Base-by-base conservation (phyloP, 441 rosid species). In the Biscutella auriculata region DNA sequence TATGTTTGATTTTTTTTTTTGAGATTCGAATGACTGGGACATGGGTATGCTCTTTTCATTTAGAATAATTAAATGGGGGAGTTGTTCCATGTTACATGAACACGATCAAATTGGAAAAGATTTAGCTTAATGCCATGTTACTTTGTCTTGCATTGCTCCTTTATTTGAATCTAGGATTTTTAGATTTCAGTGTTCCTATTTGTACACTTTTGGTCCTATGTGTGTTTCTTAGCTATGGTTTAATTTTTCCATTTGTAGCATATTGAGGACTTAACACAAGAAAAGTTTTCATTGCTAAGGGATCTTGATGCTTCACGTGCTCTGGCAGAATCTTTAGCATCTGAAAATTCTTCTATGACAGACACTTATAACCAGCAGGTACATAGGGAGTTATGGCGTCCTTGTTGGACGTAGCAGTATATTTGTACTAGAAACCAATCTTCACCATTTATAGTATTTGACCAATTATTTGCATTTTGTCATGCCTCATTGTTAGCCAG, bases 341-440 rank as follows among this genome's bases (percentile, higher is more conserved):
- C 89, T 53, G 97, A 89, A 73, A 89, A 89, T 76, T 82, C 95
- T 42, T 87, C 94, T 4, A 56, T 89, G 75, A 82, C 97, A 15
- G 89, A 89, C 66, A 87, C 69, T 57, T 89, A 84, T 51, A 89
- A 89, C 66, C 97, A 84, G 53, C 97, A 89, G 95, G 97, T 84
- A 63, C 57, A 10, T 32, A 32, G 23, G 25, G 34, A 44, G n/a
- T n/a, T n/a, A 12, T 62, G 58, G 8, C 43, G 42, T 56, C 39
- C 49, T 49, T 16, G 42, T 49, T 68, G 30, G 36, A 30, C 35
- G 25, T 10, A 12, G 11, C 33, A 9, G 6, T 53, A 35, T 35
- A 23, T 23, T 17, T 25, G 8, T 37, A 19, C 45, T 43, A 13
- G 26, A 40, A 44, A 62, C 15, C 23, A 34, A 17, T 36, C 35